A percentile compares a stretch with the other conserved stretches of the same genome.
Evolutionary conservation across 768 basidiomycete species (phyloP).

Genomic region (Tricholoma terreum): DNA sequence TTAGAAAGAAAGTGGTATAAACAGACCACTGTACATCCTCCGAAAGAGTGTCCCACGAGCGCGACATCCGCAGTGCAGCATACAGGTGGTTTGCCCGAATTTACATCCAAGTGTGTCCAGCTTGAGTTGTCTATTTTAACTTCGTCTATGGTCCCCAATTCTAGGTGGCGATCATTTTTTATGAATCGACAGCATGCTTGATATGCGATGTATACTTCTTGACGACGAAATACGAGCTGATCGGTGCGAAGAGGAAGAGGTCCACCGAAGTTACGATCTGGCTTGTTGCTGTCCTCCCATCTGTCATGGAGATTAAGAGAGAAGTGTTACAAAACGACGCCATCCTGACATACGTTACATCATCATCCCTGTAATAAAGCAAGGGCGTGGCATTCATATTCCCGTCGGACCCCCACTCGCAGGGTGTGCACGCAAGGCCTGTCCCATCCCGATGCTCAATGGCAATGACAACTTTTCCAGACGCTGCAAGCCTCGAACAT

Average conservation of each 20-base stretch:
- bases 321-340: background rate
- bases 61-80: slow-evolving; percentile 32
- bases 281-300: slow-evolving; percentile 24
- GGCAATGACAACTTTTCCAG: slow-evolving; percentile 78
- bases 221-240: slow-evolving; percentile 67
- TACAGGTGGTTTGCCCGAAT: slow-evolving; percentile 24
- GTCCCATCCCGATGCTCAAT: slow-evolving; percentile 85
- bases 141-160: slow-evolving; percentile 38
- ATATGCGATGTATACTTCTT: slow-evolving; percentile 67
- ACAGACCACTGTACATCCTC: slow-evolving; percentile 46
- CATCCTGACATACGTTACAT: slow-evolving; percentile 45
- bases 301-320: slow-evolving; percentile 16
- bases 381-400: slow-evolving; percentile 24
- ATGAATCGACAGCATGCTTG: slow-evolving; percentile 57
- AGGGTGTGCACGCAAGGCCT: slow-evolving; percentile 48
- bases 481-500: slow-evolving; percentile 69
- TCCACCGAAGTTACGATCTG: slow-evolving; percentile 21
- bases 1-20: background rate
- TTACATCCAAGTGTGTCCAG: slow-evolving; percentile 32
- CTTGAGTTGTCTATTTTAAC: slow-evolving; percentile 34
- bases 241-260: slow-evolving; percentile 53
- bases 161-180: slow-evolving; percentile 25
- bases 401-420: slow-evolving; percentile 28
- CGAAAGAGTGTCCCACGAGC: slow-evolving; percentile 46
- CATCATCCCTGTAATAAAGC: slow-evolving; percentile 54